These are phyloP conservation scores for Tuber microsphaerosporum DNA, from an alignment of 495 filamentous ascomycete species.

Conservation along the genomic window DNA sequence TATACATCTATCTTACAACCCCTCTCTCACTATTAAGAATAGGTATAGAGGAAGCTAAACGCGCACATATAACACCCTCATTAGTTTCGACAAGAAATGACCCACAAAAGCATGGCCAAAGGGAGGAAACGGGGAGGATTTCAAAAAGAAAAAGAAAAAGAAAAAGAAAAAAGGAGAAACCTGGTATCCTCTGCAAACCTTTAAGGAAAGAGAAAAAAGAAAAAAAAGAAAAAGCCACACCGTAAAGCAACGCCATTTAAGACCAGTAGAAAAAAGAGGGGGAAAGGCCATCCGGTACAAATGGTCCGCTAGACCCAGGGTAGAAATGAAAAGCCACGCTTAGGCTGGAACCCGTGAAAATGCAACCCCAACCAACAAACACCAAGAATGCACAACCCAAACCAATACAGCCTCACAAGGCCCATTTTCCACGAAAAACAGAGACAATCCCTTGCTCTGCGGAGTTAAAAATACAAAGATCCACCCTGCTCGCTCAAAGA, in stretches of 20 bases:
- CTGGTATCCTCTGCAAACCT: neutral
- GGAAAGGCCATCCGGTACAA: slow-evolving; percentile 7
- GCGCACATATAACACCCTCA: neutral
- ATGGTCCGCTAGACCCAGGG: slow-evolving; percentile 12
- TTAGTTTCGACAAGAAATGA: neutral
- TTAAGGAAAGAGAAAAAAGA: slow-evolving; percentile 1
- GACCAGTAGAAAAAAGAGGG: slow-evolving; percentile 1
- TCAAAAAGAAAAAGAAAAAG: neutral
- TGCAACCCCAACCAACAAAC: slow-evolving; percentile 14
- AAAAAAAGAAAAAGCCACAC: slow-evolving; percentile 14
- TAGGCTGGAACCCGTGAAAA: slow-evolving; percentile 11
- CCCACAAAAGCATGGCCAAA: neutral
- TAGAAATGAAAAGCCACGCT: slow-evolving; percentile 15
- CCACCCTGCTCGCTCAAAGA: slow-evolving; percentile 56
- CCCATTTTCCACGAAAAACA: neutral
- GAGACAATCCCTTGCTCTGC: neutral
- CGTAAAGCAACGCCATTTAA: slow-evolving; percentile 3
- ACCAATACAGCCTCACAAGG: neutral
- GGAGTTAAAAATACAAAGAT: slow-evolving; percentile 43
- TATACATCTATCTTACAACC: neutral
- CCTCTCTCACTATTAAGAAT: neutral
- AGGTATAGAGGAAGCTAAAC: neutral
- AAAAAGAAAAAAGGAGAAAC: slow-evolving; percentile 4
- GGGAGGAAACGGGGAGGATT: neutral
- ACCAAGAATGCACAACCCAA: slow-evolving; percentile 3